phyloP scores from a whole-genome alignment of 1,284 basidiomycete genomes.

The Coniferiporia weirii region DNA sequence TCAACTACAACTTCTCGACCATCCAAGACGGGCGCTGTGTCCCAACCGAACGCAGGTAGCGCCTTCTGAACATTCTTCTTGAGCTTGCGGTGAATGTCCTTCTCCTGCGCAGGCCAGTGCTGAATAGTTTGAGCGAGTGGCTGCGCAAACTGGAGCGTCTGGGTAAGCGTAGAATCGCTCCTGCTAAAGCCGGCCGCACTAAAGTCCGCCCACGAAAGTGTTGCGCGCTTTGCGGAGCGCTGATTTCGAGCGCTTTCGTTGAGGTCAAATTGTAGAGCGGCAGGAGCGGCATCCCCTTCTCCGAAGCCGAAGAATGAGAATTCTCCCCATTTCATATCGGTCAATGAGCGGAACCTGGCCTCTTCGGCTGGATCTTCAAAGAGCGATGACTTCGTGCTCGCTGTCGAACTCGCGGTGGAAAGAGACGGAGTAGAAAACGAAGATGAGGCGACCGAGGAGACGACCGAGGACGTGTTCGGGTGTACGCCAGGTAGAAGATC shows the following conservation, averaged over 20 bases:
- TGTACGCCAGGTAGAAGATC: constrained; percentile 53
- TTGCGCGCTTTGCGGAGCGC: constrained; percentile 65
- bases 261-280: constrained; percentile 80
- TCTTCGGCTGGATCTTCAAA: constrained; percentile 39
- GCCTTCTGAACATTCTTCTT: constrained; percentile 74
- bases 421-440: constrained; percentile 25
- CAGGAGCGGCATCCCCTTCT: constrained; percentile 44
- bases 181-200: constrained; percentile 75
- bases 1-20: constrained; percentile 71
- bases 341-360: constrained; percentile 71
- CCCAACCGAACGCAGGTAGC: constrained; percentile 78
- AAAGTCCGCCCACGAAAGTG: constrained; percentile 85
- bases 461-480: constrained; percentile 38
- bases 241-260: constrained; percentile 82
- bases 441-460: constrained; percentile 7
- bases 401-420: constrained; percentile 26
- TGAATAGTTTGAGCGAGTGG: constrained; percentile 62
- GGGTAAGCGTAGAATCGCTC: constrained; percentile 63
- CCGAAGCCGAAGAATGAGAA: constrained; percentile 82
- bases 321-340: constrained; percentile 83
- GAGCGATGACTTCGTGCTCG: constrained; percentile 28
- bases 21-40: constrained; percentile 71
- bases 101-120: constrained; percentile 67
- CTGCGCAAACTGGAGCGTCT: constrained; percentile 76
- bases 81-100: constrained; percentile 68